Percentiles rank a stretch among this genome's conserved stretches.
Evolutionary conservation across 2,329 filamentous ascomycete species (phyloP).

Genomic region (Cladosporium phlei): DNA sequence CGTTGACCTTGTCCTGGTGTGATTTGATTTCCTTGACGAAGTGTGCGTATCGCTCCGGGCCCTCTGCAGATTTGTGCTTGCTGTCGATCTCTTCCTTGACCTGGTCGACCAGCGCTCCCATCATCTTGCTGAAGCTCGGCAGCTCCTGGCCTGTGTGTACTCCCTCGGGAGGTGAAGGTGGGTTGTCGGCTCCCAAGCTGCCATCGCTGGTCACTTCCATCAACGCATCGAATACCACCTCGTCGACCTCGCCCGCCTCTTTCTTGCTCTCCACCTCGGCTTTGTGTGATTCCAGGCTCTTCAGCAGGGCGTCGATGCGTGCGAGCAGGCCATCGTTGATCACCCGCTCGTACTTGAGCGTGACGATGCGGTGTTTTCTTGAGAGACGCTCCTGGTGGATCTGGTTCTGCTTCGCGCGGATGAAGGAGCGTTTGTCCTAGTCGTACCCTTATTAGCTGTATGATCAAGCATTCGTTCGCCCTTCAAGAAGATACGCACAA

Average conservation of each 20-base stretch:
- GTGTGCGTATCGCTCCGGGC: conserved; percentile 57
- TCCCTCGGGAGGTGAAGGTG: conserved; percentile 71
- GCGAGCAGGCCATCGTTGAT: conserved; percentile 87
- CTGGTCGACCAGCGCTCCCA: conserved; percentile 91
- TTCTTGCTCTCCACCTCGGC: conserved; percentile 53
- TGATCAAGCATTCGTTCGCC: too few species aligned
- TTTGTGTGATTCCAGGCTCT: conserved; percentile 68
- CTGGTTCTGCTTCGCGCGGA: conserved; percentile 94
- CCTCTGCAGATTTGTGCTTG: conserved; percentile 59
- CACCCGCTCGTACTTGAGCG: conserved; percentile 83
- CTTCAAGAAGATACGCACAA: too few species aligned
- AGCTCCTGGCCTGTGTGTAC: conserved; percentile 71
- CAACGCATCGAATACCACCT: conserved; percentile 82
- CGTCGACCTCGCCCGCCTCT: conserved; percentile 60
- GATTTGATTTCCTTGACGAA: conserved; percentile 74
- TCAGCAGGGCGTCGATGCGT: conserved; percentile 75
- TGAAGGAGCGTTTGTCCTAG: conserved; percentile 98
- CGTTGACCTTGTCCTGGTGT: conserved; percentile 72
- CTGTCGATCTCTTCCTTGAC: conserved; percentile 81
- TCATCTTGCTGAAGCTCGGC: conserved; percentile 92
- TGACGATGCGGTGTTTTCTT: conserved; percentile 82
- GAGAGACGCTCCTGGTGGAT: conserved; percentile 88
- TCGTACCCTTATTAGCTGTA: too few species aligned
- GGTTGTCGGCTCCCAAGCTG: conserved; percentile 66
- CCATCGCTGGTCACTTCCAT: conserved; percentile 66